These are phyloP conservation scores for Phyllosticta citriasiana DNA, from an alignment of 2,329 filamentous ascomycete species.

Conservation along the genomic window DNA sequence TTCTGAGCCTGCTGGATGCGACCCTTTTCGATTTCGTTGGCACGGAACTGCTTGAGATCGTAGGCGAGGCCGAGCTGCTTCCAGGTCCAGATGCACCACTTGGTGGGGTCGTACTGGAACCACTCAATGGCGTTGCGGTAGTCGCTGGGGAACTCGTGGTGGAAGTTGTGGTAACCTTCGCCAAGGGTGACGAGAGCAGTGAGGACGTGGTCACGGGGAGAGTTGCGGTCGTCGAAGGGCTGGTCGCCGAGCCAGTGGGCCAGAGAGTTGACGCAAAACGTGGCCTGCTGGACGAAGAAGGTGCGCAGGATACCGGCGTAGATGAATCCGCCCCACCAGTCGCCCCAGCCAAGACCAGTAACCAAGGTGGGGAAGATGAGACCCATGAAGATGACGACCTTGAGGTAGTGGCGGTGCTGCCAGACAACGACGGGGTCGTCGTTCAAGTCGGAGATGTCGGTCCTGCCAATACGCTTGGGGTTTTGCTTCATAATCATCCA, in stretches of 20 bases:
- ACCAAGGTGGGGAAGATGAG: constrained; percentile 39
- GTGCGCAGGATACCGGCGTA: constrained; percentile 44
- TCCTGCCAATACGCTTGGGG: constrained; percentile 42
- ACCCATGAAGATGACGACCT: constrained; percentile 38
- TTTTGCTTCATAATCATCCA: constrained; percentile 48
- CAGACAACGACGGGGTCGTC: constrained; percentile 41
- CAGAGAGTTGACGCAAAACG: constrained; percentile 46
- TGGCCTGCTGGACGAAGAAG: constrained; percentile 44
- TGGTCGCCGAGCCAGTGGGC: constrained; percentile 43
- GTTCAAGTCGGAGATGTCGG: constrained; percentile 42
- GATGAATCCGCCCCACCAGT: constrained; percentile 41
- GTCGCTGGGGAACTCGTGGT: constrained; percentile 36
- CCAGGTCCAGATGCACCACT: constrained; percentile 36
- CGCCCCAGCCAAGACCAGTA: constrained; percentile 39
- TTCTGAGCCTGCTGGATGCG: constrained; percentile 35
- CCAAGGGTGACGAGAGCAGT: constrained; percentile 34
- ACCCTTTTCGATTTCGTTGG: constrained; percentile 36
- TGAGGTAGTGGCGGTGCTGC: constrained; percentile 41
- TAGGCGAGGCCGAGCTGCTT: constrained; percentile 34
- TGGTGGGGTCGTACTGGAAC: constrained; percentile 32
- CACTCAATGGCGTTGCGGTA: constrained; percentile 33
- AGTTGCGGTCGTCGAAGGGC: constrained; percentile 36
- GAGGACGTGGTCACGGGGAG: constrained; percentile 33
- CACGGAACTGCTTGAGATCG: constrained; percentile 35
- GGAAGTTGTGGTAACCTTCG: constrained; percentile 37